Evolutionary conservation across 2,329 filamentous ascomycete genomes (phyloP).

Genomic region (Diaporthe sp.): DNA sequence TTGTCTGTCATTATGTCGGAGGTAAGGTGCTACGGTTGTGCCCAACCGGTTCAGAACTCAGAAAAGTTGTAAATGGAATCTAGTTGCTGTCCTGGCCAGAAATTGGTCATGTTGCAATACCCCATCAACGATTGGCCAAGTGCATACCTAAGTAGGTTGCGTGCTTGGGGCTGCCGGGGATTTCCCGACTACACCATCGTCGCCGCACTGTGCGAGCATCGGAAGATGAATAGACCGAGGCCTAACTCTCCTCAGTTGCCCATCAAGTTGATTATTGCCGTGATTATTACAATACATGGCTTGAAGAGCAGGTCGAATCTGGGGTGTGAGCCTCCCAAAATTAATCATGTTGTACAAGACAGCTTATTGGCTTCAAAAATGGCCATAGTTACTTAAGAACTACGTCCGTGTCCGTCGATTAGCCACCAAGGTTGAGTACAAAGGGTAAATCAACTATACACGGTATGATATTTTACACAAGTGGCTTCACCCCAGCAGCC

Average conservation of each 20-base stretch:
- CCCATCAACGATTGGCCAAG: neutral
- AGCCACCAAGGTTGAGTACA: too few relatives aligned
- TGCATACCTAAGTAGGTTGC: neutral
- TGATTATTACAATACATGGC: neutral
- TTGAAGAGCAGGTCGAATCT: neutral
- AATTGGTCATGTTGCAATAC: constrained; percentile 1
- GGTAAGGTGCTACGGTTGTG: neutral
- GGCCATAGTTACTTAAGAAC: neutral
- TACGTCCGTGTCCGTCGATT: neutral
- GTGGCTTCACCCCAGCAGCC: constrained; percentile 54
- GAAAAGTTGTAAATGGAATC: too few relatives aligned
- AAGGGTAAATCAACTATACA: neutral
- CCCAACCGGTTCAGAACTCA: too few relatives aligned
- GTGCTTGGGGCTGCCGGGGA: constrained; percentile 20
- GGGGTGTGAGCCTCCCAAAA: neutral
- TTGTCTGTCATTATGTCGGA: neutral
- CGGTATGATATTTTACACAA: neutral
- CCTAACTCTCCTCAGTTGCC: neutral
- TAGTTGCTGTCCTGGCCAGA: neutral
- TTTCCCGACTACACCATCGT: neutral
- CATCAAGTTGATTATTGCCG: neutral
- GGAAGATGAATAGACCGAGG: neutral
- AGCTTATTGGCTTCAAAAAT: neutral
- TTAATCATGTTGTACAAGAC: neutral
- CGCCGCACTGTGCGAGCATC: constrained; percentile 1